Evolutionary conservation across 1,284 basidiomycete species (phyloP), one percentile per base, ranked within the genome.

Genomic region (Somion occarium): DNA sequence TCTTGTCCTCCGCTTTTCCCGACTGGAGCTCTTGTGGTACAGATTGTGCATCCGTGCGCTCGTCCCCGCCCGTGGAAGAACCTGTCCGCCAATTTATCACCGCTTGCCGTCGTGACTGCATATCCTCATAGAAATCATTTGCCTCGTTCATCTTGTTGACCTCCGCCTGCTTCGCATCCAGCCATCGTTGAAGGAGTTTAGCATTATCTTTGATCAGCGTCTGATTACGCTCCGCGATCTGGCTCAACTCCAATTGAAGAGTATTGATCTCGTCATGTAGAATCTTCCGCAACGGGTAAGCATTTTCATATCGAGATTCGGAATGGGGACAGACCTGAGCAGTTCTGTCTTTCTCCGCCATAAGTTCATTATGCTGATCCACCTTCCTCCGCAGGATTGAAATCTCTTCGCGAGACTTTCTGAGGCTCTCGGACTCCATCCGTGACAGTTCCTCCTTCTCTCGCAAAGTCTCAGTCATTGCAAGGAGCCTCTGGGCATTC

Each of bases 111-210:
- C 76, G 78, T 34, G 85, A 80, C 53, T 83, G 83, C 82, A 91
- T 83, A 57, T 85, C 83, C 65, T 91, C 87, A 61, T 91, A 91
- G 65, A 88, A 88, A 52, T 86, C 77, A 63, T 91, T 91, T 15
- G 85, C 89, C 60, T 91, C 90, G 70, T 99, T 98, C 90, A 99
- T 93, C 73, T 85, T 86, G 67, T 95, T 93, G 3, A 88, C 96
- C 63, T 95, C 93, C 13, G 82, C 75, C 64, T 97, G 93, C 73
- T 97, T 97, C 59, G 89, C 87, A 65, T 98, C 94, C 22, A 98
- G 76, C 94, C 94, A 98, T 15, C 94, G 85, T 66, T 98, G 93
- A 1, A 99, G 76, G 38, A 99, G 79, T 59, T 89, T 88, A 18
- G 95, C 94, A 62, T 99, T 99, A 69, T 99, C 96, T 62, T 87